These are phyloP conservation scores for Heritiera littoralis DNA, from an alignment of 345 rosid species.

Conservation along the genomic window DNA sequence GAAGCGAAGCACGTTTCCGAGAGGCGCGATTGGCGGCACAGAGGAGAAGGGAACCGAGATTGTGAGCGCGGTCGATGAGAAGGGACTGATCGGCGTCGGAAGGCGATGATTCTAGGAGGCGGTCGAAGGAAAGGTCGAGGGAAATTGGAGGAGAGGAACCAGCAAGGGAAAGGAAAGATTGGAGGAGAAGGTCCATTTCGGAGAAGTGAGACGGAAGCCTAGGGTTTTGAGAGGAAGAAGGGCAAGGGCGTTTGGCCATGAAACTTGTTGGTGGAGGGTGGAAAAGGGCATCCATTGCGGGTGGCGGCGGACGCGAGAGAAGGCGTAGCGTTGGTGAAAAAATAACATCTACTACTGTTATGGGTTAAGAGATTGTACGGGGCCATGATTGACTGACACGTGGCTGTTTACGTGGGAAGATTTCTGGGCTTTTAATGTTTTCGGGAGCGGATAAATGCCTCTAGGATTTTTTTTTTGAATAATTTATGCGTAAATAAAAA, in stretches of 20 bases:
- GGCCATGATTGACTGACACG: constrained; percentile 17
- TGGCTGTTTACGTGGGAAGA: not conserved
- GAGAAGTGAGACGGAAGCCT: constrained; percentile 24
- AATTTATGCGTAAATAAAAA: no score
- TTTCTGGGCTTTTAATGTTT: no score
- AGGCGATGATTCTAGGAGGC: constrained; percentile 55
- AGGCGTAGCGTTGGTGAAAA: not conserved
- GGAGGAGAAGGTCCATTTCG: constrained; percentile 49
- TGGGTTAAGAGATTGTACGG: not conserved
- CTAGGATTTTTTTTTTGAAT: no score
- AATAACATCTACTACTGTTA: no score
- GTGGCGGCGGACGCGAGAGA: constrained; percentile 18
- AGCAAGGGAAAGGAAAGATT: constrained; percentile 44
- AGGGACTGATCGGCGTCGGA: constrained; percentile 51
- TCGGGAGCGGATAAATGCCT: no score
- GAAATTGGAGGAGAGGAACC: constrained; percentile 46
- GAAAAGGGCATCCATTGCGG: constrained; percentile 48
- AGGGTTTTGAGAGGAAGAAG: constrained; percentile 34
- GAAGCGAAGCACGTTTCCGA: constrained; percentile 63
- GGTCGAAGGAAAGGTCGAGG: constrained; percentile 59
- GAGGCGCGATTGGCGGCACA: constrained; percentile 64
- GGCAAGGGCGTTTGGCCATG: constrained; percentile 69
- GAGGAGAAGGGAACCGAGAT: constrained; percentile 56
- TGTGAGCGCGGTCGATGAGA: constrained; percentile 64
- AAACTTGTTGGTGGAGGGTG: constrained; percentile 31